phyloP scores from a whole-genome alignment of 2,329 filamentous ascomycete genomes.

The Colletotrichum endophyticum region DNA sequence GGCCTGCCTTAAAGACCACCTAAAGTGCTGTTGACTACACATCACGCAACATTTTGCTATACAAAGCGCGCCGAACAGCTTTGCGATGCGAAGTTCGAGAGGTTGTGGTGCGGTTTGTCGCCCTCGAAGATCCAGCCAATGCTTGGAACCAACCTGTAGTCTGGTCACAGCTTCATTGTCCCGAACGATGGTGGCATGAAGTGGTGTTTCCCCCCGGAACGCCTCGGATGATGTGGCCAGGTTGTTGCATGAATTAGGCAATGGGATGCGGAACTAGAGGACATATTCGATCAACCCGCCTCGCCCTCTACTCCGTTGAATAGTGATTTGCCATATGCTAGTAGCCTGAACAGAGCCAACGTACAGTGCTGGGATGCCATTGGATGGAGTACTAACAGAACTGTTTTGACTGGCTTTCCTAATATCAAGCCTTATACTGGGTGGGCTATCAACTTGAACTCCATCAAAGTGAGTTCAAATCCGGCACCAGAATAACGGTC shows the following conservation, averaged over 20 bases:
- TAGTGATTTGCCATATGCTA: not conserved
- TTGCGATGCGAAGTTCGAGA: not conserved
- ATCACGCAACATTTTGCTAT: not conserved
- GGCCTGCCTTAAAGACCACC: not conserved
- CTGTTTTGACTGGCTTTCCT: not conserved
- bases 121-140: not conserved
- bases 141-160: not conserved
- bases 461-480: not conserved
- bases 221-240: not conserved
- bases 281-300: not conserved
- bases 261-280: rapidly evolving
- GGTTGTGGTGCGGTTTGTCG: rapidly evolving
- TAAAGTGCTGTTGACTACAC: not conserved
- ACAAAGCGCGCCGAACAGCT: not conserved
- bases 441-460: not conserved
- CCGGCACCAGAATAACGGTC: not conserved
- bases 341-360: not conserved
- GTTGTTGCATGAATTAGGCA: not conserved
- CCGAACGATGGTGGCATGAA: not conserved
- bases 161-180: not conserved
- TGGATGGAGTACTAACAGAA: not conserved
- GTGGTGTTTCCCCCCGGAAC: not conserved
- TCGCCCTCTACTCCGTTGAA: not conserved
- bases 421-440: not conserved
- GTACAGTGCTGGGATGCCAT: not conserved